Evolutionary conservation across 176 grass and related monocot genomes (phyloP).

Genomic region (Luzula sylvatica): DNA sequence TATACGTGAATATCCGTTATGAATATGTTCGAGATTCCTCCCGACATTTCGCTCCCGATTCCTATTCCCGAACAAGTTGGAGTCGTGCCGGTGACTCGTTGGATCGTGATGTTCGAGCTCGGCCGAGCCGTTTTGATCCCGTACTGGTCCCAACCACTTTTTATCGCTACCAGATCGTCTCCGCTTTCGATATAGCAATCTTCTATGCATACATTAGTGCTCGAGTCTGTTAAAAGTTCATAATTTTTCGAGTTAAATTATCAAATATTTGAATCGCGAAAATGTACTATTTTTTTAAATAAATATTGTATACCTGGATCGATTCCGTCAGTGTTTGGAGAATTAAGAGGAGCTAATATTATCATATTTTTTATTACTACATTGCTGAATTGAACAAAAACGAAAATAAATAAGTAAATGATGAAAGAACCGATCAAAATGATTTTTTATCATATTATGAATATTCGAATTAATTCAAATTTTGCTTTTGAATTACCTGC

Average conservation of each 20-base stretch:
- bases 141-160: slow-evolving; percentile 94
- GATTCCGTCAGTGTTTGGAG: slow-evolving; percentile 90
- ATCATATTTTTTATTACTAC: slow-evolving; percentile 72
- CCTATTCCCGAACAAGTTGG: slow-evolving; percentile 84
- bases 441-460: background rate
- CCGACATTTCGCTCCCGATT: slow-evolving; percentile 88
- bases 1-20: slow-evolving; percentile 53
- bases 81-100: slow-evolving; percentile 74
- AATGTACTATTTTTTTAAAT: no score
- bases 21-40: slow-evolving; percentile 57
- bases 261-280: background rate
- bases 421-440: background rate
- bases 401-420: background rate
- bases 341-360: slow-evolving; percentile 64
- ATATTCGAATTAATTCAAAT: slow-evolving; percentile 3
- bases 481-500: no score
- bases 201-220: slow-evolving; percentile 74
- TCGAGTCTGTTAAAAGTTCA: slow-evolving; percentile 51
- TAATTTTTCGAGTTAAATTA: background rate
- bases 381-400: slow-evolving; percentile 36
- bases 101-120: slow-evolving; percentile 54
- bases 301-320: no score
- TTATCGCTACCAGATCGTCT: slow-evolving; percentile 78
- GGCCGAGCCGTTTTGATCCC: slow-evolving; percentile 55
- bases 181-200: slow-evolving; percentile 85